Base-by-base conservation (phyloP, 495 filamentous ascomycete genomes). In the Penicillium simplicissimum region DNA sequence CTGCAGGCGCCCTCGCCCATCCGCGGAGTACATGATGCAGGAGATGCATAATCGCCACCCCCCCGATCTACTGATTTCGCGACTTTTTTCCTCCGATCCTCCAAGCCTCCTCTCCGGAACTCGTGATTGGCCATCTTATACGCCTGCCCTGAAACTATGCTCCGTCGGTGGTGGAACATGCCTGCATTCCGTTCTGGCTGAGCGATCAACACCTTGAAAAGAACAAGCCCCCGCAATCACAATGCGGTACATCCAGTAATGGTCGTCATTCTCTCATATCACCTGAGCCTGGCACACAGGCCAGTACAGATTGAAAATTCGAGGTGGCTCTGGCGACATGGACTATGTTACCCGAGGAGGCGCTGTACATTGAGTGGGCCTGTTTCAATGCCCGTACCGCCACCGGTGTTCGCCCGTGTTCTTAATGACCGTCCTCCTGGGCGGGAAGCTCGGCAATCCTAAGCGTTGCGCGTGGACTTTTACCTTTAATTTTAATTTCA, bases 11-110 rank as follows among this genome's bases (percentile, higher is more conserved):
- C 51, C 36, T 67, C 63, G 28, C 51, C 59, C 54, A 65, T 64
- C 68, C 64, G 48, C 31, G 69, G 67, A 71, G 64, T 71, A 70
- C 69, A 71, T 71, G 67, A 71, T 70, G 67, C 69, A 69, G 61
- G 54, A 63, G 64, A 65, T 67, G 69, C 68, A 69, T 71, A 66
- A 68, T 71, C 57, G 66, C 68, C 68, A 62, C 68, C 60, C 56
- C 60, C 56, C 51, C 60, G 49, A 63, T 67, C 65, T 59, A 17
- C 51, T 25, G 37, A 42, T n/a, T 19, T 62, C n/a, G 38, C 17
- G 55, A 40, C 19, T 61, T 64, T 42, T 48, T 40, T 61, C 43
- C 62, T 65, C 66, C 68, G 63, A 71, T 68, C 56, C 52, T 23
- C 23, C 40, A 43, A 43, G 52, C 48, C 38, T 48, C 21, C 36